Percentiles rank a stretch among this genome's conserved stretches.
Evolutionary conservation across 2,329 filamentous ascomycete genomes (phyloP).

Genomic region (Hortaea sp.): DNA sequence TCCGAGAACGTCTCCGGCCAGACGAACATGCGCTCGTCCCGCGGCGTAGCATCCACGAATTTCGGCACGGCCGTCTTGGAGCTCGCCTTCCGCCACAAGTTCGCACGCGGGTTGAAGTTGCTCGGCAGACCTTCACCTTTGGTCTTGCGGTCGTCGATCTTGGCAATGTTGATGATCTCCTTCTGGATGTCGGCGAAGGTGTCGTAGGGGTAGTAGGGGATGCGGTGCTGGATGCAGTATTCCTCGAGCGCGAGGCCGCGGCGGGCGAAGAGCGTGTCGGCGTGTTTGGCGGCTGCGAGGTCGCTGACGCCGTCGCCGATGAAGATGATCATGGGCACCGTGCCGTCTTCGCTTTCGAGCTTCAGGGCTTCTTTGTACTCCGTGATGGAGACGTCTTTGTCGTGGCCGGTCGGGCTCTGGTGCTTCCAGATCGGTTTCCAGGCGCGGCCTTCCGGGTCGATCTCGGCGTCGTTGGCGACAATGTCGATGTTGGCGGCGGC

Average conservation of each 20-base stretch:
- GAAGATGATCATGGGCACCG: conserved; percentile 57
- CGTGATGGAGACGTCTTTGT: conserved; percentile 55
- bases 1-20: conserved; percentile 42
- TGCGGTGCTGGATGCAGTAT: conserved; percentile 53
- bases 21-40: conserved; percentile 52
- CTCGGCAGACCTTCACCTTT: conserved; percentile 49
- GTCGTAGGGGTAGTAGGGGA: conserved; percentile 53
- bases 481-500: conserved; percentile 52
- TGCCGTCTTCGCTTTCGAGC: conserved; percentile 47
- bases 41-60: conserved; percentile 42
- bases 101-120: conserved; percentile 57
- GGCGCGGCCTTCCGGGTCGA: conserved; percentile 45
- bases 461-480: conserved; percentile 56
- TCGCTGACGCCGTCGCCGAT: conserved; percentile 62
- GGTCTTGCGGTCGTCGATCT: conserved; percentile 52
- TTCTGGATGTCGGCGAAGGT: conserved; percentile 56
- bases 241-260: conserved; percentile 56
- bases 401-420: conserved; percentile 54
- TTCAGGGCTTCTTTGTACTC: conserved; percentile 49
- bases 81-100: conserved; percentile 55
- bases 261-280: conserved; percentile 58
- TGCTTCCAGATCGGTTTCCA: conserved; percentile 62
- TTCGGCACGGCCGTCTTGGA: conserved; percentile 46
- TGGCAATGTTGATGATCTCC: conserved; percentile 48
- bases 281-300: conserved; percentile 54